Conservation (phyloP, 345 rosid species). For the Dimocarpus longan region DNA sequence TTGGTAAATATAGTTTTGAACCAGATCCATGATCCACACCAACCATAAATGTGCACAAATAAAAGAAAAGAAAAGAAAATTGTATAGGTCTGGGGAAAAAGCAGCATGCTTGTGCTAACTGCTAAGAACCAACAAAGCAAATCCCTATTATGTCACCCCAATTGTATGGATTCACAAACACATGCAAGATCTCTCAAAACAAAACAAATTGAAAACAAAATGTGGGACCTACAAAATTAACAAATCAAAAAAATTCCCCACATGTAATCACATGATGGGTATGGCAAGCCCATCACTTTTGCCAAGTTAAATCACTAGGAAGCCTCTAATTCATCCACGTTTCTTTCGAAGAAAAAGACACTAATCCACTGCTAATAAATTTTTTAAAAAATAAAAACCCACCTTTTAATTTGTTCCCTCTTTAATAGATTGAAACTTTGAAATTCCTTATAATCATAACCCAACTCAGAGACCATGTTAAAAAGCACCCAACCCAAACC, state of each 20-base stretch:
- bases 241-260: slow-evolving; percentile 30
- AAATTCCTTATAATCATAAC: slow-evolving; percentile 32
- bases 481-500: neutral
- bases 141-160: slow-evolving; percentile 37
- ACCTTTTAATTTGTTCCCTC: slow-evolving; percentile 37
- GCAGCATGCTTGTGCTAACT: neutral
- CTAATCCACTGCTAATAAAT: slow-evolving; percentile 2
- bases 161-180: slow-evolving; percentile 44
- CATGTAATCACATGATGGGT: slow-evolving; percentile 69
- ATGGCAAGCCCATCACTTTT: slow-evolving; percentile 43
- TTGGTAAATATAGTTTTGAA: neutral
- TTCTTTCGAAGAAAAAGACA: slow-evolving; percentile 20
- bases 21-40: neutral
- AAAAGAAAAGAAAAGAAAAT: no score
- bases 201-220: neutral
- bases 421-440: slow-evolving; percentile 33
- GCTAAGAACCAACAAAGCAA: slow-evolving; percentile 30
- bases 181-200: slow-evolving; percentile 36
- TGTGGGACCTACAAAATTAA: slow-evolving; percentile 29
- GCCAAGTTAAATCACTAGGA: slow-evolving; percentile 19
- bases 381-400: neutral
- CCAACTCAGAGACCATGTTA: slow-evolving; percentile 15
- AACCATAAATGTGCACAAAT: neutral
- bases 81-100: neutral
- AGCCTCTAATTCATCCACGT: neutral